A percentile compares a stretch with the other conserved stretches of the same genome.
These are phyloP conservation scores for Diaporthe citriasiana DNA, from an alignment of 2,329 filamentous ascomycete species.

Conservation along the genomic window DNA sequence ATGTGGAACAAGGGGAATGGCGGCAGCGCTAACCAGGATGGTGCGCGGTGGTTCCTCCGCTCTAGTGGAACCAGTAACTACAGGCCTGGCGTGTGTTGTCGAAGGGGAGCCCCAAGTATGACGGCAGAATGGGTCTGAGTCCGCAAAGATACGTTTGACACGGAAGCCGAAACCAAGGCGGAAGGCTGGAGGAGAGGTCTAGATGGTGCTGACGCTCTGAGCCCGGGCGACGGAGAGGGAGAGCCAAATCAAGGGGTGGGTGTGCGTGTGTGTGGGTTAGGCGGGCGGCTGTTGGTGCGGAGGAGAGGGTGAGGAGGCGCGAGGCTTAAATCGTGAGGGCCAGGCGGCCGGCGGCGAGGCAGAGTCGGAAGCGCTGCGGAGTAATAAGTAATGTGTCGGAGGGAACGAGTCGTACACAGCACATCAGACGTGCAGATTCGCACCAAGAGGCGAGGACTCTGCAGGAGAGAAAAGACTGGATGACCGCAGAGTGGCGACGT, in stretches of 20 bases:
- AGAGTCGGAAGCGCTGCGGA: slow-evolving; percentile 36
- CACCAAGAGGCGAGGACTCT: slow-evolving; percentile 26
- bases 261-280: too few relatives aligned
- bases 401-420: slow-evolving; percentile 39
- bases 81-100: slow-evolving; percentile 13
- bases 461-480: slow-evolving; percentile 28
- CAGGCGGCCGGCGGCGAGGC: slow-evolving; percentile 29
- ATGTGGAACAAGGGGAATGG: slow-evolving; percentile 29
- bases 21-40: slow-evolving; percentile 25
- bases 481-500: slow-evolving; percentile 34
- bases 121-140: slow-evolving; percentile 4
- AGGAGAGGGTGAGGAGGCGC: slow-evolving; percentile 37
- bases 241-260: slow-evolving; percentile 3
- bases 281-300: slow-evolving; percentile 34
- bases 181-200: slow-evolving; percentile 3
- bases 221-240: slow-evolving; percentile 5
- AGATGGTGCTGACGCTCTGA: slow-evolving; percentile 31
- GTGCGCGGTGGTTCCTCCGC: slow-evolving; percentile 29
- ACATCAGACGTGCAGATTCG: slow-evolving; percentile 36
- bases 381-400: slow-evolving; percentile 31
- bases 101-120: not conserved
- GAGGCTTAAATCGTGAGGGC: slow-evolving; percentile 36
- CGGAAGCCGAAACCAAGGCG: slow-evolving; percentile 8
- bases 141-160: not conserved
- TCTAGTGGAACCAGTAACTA: slow-evolving; percentile 26